These are phyloP conservation scores for Xylariaceae sp. DNA, from an alignment of 2,329 filamentous ascomycete species.

Conservation along the genomic window DNA sequence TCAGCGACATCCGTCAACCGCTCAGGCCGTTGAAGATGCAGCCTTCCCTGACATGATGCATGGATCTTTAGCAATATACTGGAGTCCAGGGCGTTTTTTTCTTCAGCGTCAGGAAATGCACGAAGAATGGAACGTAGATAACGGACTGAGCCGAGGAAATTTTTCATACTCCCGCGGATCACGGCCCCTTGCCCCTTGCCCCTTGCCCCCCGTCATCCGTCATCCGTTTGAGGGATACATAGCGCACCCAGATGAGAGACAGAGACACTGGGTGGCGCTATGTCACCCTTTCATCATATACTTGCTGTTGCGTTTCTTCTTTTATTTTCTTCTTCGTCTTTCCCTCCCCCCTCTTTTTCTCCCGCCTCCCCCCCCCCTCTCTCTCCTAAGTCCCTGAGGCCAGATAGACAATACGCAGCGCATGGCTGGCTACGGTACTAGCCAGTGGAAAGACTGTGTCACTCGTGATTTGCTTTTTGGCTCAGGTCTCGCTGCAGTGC, in stretches of 20 bases:
- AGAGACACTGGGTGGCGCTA: constrained; percentile 5
- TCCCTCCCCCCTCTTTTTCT: not conserved
- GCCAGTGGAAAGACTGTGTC: not conserved
- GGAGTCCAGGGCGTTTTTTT: constrained; percentile 2
- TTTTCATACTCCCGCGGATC: not conserved
- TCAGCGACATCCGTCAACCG: constrained; percentile 10
- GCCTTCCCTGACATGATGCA: constrained; percentile 9
- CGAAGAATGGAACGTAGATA: not conserved
- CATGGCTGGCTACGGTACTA: not conserved
- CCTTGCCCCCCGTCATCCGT: not conserved
- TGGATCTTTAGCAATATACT: constrained; percentile 1
- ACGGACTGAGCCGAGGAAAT: not conserved
- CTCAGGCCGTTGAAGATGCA: constrained; percentile 4
- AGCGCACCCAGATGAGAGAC: constrained; percentile 2
- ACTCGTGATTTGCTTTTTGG: constrained; percentile 14
- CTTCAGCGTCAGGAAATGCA: not conserved
- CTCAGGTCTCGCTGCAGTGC: not conserved
- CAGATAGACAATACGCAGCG: not conserved
- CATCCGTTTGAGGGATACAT: constrained; percentile 10
- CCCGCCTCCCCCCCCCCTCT: not conserved
- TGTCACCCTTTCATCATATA: constrained; percentile 7
- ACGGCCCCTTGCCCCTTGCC: not conserved
- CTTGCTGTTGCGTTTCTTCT: not conserved
- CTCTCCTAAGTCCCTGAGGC: not conserved
- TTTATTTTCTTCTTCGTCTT: not conserved